These are phyloP conservation scores for Omphalea diandra DNA, from an alignment of 441 rosid genomes.

Conservation along the genomic window DNA sequence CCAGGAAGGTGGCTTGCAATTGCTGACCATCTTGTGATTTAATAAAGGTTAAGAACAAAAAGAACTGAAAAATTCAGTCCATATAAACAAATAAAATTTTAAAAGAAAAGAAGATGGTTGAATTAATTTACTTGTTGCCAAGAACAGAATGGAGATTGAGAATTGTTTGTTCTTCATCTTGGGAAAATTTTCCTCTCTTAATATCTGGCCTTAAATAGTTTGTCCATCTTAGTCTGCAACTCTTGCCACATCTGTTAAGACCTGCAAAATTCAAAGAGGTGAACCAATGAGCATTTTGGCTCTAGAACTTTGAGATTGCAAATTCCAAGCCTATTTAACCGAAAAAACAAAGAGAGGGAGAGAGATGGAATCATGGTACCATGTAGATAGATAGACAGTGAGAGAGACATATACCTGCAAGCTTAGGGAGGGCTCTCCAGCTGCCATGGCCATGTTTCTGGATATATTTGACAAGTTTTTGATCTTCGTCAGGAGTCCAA, in stretches of 20 bases:
- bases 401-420: constrained; percentile 40
- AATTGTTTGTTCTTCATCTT: constrained; percentile 82
- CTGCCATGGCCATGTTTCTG: constrained; percentile 84
- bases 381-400: neutral
- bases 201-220: constrained; percentile 89
- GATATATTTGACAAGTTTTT: constrained; percentile 63
- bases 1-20: constrained; percentile 76
- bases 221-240: constrained; percentile 93
- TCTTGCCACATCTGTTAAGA: constrained; percentile 88
- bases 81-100: neutral
- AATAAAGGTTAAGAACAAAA: neutral
- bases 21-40: constrained; percentile 89
- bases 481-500: constrained; percentile 92
- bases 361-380: neutral
- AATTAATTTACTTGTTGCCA: constrained; percentile 68
- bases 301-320: no score
- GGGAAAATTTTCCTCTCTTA: constrained; percentile 84
- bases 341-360: constrained; percentile 4
- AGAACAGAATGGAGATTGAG: constrained; percentile 81
- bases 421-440: constrained; percentile 94
- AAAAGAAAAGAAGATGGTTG: neutral
- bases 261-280: no score
- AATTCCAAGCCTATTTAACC: no score
- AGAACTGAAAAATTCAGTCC: neutral
- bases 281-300: no score